Percentiles rank a stretch among this genome's conserved stretches.
These are phyloP conservation scores for Alternaria dauci DNA, from an alignment of 2,329 filamentous ascomycete genomes.

Conservation along the genomic window DNA sequence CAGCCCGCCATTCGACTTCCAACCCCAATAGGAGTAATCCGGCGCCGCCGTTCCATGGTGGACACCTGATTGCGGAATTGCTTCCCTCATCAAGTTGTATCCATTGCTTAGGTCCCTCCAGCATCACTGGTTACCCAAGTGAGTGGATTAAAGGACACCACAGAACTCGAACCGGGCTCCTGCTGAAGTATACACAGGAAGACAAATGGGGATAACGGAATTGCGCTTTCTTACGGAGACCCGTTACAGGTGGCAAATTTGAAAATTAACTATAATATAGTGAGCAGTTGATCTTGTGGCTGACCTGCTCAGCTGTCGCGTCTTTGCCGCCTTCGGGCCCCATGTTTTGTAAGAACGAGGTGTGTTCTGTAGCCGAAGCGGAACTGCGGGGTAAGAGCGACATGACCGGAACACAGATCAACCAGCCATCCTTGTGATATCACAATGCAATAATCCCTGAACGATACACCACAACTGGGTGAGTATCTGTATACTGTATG, in stretches of 20 bases:
- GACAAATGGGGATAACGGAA: constrained; percentile 42
- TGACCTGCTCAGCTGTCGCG: too few species aligned
- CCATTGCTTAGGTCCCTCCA: constrained; percentile 55
- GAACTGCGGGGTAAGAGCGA: background rate
- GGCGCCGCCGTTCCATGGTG: constrained; percentile 54
- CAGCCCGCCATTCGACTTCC: constrained; percentile 47
- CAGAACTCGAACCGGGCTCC: constrained; percentile 55
- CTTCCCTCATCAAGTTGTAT: constrained; percentile 53
- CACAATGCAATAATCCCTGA: background rate
- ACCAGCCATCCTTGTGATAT: too few species aligned
- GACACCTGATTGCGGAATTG: constrained; percentile 54
- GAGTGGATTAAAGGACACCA: constrained; percentile 51
- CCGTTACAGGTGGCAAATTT: constrained; percentile 44
- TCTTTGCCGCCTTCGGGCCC: too few species aligned
- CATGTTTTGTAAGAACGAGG: background rate
- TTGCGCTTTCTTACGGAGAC: constrained; percentile 44
- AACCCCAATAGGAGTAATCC: constrained; percentile 52
- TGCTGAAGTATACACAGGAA: constrained; percentile 44
- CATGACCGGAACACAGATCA: background rate
- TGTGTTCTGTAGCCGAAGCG: background rate
- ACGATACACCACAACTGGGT: background rate
- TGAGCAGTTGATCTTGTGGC: too few species aligned
- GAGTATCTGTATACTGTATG: background rate
- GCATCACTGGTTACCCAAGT: constrained; percentile 53
- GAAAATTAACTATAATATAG: too few species aligned